These are phyloP conservation scores for Hypoxylon sp. DNA, from an alignment of 2,329 filamentous ascomycete species.

Conservation along the genomic window DNA sequence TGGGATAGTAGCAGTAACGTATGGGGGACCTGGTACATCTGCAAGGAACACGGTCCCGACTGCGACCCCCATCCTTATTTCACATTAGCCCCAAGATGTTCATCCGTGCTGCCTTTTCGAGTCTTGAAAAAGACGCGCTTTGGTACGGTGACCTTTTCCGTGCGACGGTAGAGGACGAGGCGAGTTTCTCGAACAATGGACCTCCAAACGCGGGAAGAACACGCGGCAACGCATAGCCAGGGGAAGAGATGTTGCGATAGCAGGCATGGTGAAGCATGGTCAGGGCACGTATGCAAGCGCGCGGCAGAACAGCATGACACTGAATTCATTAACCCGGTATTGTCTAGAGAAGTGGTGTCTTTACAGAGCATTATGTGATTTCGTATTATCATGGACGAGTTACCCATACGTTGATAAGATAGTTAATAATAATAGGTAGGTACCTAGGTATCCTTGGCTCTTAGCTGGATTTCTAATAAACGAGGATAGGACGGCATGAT, in stretches of 20 bases:
- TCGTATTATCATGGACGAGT: not conserved
- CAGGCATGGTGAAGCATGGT: slow-evolving; percentile 10
- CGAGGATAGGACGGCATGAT: slow-evolving; percentile 8
- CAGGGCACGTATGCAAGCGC: slow-evolving; percentile 36
- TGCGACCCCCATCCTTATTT: slow-evolving; percentile 35
- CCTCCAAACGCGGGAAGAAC: slow-evolving; percentile 29
- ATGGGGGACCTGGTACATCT: slow-evolving; percentile 40
- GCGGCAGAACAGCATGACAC: slow-evolving; percentile 32
- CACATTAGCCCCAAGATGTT: slow-evolving; percentile 28
- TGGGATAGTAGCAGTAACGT: slow-evolving; percentile 30
- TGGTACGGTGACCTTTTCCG: slow-evolving; percentile 16
- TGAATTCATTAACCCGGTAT: not conserved
- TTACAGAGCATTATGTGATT: not conserved
- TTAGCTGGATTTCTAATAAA: too few relatives aligned
- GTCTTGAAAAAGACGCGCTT: slow-evolving; percentile 30
- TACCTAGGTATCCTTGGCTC: too few relatives aligned
- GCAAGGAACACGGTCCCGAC: slow-evolving; percentile 39
- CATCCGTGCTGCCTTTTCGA: slow-evolving; percentile 31
- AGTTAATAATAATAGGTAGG: too few relatives aligned
- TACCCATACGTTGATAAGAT: not conserved
- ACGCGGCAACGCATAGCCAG: slow-evolving; percentile 34
- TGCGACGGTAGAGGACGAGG: slow-evolving; percentile 27
- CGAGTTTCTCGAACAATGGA: slow-evolving; percentile 38
- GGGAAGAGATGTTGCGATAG: slow-evolving; percentile 11
- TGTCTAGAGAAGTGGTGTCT: not conserved